Conservation (phyloP, 371 early-diverging fungal species). For the Mucor racemosus region DNA sequence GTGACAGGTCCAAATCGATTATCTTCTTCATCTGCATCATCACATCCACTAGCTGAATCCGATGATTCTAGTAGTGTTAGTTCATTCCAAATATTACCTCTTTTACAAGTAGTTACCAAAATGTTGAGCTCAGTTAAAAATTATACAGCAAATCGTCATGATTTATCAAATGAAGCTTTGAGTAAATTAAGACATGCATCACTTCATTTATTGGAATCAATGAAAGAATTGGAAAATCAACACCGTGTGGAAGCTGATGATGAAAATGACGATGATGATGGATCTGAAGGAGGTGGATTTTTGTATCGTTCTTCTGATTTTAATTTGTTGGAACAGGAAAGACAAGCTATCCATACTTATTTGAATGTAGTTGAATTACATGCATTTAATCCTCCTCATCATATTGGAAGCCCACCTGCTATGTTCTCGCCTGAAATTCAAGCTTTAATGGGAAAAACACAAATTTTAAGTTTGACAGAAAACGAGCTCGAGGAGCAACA, state of each 20-base stretch:
- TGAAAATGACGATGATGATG: conserved; percentile 25
- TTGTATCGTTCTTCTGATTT: conserved; percentile 42
- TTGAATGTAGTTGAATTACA: conserved; percentile 36
- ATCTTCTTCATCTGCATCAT: conserved; percentile 15
- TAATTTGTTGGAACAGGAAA: conserved; percentile 36
- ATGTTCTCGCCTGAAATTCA: conserved; percentile 43
- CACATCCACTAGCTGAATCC: neutral
- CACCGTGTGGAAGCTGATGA: conserved; percentile 37
- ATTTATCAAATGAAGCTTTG: conserved; percentile 38
- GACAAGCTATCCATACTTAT: conserved; percentile 39
- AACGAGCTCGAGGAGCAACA: conserved; percentile 4
- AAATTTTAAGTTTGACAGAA: conserved; percentile 25
- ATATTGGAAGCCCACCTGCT: conserved; percentile 46
- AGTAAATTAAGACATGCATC: conserved; percentile 40
- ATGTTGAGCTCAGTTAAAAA: conserved; percentile 48
- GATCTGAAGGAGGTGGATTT: conserved; percentile 23
- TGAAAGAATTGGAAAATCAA: conserved; percentile 44
- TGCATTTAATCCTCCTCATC: conserved; percentile 54
- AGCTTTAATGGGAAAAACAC: conserved; percentile 38
- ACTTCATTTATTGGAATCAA: conserved; percentile 36
- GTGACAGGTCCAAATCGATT: conserved; percentile 30
- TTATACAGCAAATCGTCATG: conserved; percentile 48
- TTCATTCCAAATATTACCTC: conserved; percentile 42
- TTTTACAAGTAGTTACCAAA: conserved; percentile 45
- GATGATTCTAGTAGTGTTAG: neutral